Conservation (phyloP, 139 green algal genomes). For the Coelastrella sp. region DNA sequence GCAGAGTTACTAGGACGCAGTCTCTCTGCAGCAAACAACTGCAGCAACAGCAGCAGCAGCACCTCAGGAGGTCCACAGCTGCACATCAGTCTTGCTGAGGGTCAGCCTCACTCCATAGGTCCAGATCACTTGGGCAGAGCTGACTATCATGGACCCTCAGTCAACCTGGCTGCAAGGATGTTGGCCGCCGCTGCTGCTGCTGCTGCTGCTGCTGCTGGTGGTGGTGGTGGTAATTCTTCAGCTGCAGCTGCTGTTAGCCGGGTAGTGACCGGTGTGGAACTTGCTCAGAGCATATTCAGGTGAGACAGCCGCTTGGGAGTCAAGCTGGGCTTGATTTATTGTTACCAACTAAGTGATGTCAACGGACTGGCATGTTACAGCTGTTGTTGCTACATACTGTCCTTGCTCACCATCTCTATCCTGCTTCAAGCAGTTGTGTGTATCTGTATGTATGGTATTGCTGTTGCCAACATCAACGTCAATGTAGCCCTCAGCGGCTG, state of each 20-base stretch:
- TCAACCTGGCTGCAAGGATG: constrained; percentile 41
- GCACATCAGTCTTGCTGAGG: constrained; percentile 64
- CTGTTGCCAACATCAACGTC: too few species aligned
- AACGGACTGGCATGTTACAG: too few species aligned
- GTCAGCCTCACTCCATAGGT: constrained; percentile 53
- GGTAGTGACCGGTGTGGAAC: constrained; percentile 1
- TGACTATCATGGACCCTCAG: constrained; percentile 39
- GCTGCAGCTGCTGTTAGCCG: background rate
- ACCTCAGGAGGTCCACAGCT: constrained; percentile 8
- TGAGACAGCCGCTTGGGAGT: background rate
- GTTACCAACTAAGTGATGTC: too few species aligned
- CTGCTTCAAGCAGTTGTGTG: too few species aligned
- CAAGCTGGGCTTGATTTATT: too few species aligned
- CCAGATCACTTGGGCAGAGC: constrained; percentile 56
- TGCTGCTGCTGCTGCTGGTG: background rate
- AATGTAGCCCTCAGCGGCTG: too few species aligned
- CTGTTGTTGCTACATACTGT: too few species aligned
- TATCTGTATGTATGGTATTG: too few species aligned
- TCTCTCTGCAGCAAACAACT: too few species aligned
- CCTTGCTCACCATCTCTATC: too few species aligned
- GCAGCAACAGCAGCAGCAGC: constrained; percentile 1
- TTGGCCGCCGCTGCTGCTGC: constrained; percentile 40
- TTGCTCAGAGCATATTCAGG: constrained; percentile 32
- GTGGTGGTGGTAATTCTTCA: too few species aligned
- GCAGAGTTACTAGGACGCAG: background rate